These are phyloP conservation scores for Phytophthora melonis DNA, from an alignment of 352 stramenopile genomes.

Conservation along the genomic window DNA sequence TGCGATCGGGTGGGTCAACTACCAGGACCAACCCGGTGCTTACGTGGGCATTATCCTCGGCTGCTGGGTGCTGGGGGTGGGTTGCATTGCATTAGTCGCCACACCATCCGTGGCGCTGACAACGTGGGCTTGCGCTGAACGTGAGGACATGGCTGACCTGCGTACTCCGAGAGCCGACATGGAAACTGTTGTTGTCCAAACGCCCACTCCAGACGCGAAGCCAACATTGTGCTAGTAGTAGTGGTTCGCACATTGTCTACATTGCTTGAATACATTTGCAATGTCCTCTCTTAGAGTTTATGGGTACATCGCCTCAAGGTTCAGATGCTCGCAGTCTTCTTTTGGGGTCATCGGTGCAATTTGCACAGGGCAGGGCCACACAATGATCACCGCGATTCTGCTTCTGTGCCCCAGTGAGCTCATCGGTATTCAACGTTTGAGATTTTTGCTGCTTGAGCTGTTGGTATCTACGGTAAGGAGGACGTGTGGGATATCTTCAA, in stretches of 20 bases:
- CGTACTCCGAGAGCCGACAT: conserved; percentile 5
- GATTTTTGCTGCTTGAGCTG: too few species aligned
- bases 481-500: too few species aligned
- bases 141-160: conserved; percentile 4
- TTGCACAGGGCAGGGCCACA: too few species aligned
- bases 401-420: too few species aligned
- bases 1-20: conserved; percentile 32
- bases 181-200: conserved; percentile 17
- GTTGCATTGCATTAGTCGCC: conserved; percentile 20
- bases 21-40: conserved; percentile 15
- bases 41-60: conserved; percentile 23
- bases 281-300: neutral
- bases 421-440: too few species aligned
- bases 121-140: conserved; percentile 27
- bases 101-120: conserved; percentile 30
- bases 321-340: too few species aligned
- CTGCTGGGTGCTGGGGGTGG: conserved; percentile 16
- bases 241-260: neutral
- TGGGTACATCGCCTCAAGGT: neutral
- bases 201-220: conserved; percentile 10
- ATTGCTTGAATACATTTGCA: neutral
- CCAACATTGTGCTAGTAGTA: neutral
- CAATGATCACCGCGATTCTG: too few species aligned
- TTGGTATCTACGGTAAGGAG: too few species aligned
- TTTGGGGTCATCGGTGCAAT: too few species aligned